phyloP scores from a whole-genome alignment of 2,329 filamentous ascomycete species.

The Graphilbum ipis-grandicollis region DNA sequence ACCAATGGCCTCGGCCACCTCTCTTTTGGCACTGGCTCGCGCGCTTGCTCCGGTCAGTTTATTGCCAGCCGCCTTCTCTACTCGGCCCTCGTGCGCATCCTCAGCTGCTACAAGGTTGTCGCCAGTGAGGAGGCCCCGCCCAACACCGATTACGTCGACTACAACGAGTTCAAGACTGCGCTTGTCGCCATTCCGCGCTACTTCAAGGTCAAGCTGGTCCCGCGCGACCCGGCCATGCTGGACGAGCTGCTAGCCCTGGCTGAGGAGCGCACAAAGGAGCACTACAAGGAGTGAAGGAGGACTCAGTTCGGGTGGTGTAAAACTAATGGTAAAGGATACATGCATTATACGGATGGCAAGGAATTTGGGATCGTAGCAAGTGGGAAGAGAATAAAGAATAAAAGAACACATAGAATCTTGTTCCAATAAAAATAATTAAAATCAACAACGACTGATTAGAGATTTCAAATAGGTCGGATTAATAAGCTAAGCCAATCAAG shows the following conservation, averaged over 20 bases:
- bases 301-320: background rate
- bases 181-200: slow-evolving; percentile 7
- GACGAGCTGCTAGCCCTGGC: slow-evolving; percentile 2
- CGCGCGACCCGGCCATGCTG: slow-evolving; percentile 3
- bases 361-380: no score
- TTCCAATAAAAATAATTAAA: no score
- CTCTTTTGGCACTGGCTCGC: slow-evolving; percentile 42
- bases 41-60: slow-evolving; percentile 47
- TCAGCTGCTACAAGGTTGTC: slow-evolving; percentile 21
- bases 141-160: slow-evolving; percentile 8
- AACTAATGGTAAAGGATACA: no score
- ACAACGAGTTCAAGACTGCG: slow-evolving; percentile 9
- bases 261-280: slow-evolving; percentile 5
- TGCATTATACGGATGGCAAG: no score
- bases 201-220: slow-evolving; percentile 8
- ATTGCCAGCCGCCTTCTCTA: slow-evolving; percentile 47
- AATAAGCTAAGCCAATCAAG: no score
- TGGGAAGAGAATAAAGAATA: no score
- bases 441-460: no score
- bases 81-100: slow-evolving; percentile 39
- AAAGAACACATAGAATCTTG: no score
- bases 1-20: slow-evolving; percentile 39
- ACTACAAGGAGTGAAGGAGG: slow-evolving; percentile 6
- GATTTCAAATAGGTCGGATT: no score
- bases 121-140: slow-evolving; percentile 49